Base-by-base conservation (phyloP, 352 stramenopile species). In the Pelagophyceae sp. region DNA sequence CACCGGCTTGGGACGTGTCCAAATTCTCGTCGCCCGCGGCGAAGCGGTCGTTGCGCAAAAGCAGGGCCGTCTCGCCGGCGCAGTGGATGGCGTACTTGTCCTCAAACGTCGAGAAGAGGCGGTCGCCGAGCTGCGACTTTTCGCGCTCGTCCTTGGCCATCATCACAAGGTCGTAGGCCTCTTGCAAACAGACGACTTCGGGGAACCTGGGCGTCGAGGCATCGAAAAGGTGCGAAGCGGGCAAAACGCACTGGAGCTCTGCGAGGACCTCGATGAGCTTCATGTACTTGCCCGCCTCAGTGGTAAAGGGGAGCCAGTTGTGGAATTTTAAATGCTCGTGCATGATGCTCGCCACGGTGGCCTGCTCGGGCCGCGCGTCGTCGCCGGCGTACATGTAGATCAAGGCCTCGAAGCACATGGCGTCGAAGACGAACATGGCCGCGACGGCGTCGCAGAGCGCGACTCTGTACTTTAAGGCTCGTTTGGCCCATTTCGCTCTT, bases 281-380 rank as follows among this genome's bases (percentile, higher is more conserved):
- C 60, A 35, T 67, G 60, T 67, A 67, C 60, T 67, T 67, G 60
- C 60, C 60, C 60, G 31, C 60, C 31, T 67, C 60, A 17, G 60
- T 67, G 11, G 60, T 67, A 35, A 67, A 67, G 60, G 25, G 60
- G 25, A 67, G 60, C 60, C 60, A 35, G 31, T 67, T 35, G 60
- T 67, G 60, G 60, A 67, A 67, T 27, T 29, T 35, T 5, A 67
- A 27, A 27, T 67, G 60, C 31, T 15, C 60, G 11, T 35, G 60
- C 60, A 67, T 67, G 11, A 67, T 31, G 11, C 11, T 23, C 23
- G 45, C 45, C 11, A 54, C 11, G 11, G 45, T 54, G 11, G 23
- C 11, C 11, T 11, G 45, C 45, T 54, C 45, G 11, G 11, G 11
- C 45, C 11, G 23, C 45, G 11, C 45, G 45, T 54, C 45, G 27